A percentile compares a stretch with the other conserved stretches of the same genome.
Evolutionary conservation across 768 basidiomycete genomes (phyloP).

Genomic region (Mycena alexandri): DNA sequence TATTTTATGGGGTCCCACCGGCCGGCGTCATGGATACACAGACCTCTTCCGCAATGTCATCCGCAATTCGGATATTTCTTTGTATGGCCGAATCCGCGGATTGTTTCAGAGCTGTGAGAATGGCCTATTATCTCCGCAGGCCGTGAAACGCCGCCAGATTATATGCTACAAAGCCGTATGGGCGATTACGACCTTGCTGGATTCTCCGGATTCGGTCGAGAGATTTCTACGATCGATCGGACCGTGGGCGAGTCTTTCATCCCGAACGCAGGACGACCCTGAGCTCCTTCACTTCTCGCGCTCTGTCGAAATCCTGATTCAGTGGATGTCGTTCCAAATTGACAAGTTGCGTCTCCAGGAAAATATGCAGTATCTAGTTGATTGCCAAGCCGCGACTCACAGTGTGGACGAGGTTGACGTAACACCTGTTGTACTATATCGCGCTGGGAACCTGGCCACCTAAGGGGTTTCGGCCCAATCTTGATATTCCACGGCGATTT

Average conservation of each 20-base stretch:
- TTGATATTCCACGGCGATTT: too few relatives aligned
- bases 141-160: too few relatives aligned
- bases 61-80: too few relatives aligned
- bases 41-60: too few relatives aligned
- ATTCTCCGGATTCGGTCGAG: background rate
- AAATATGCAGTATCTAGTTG: background rate
- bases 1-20: too few relatives aligned
- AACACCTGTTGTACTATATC: background rate
- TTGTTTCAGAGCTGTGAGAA: too few relatives aligned
- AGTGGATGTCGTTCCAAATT: background rate
- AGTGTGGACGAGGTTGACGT: background rate
- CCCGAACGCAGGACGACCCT: background rate
- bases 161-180: too few relatives aligned
- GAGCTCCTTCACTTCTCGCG: background rate
- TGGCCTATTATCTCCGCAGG: too few relatives aligned
- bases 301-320: background rate
- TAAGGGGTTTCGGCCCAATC: too few relatives aligned
- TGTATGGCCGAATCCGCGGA: too few relatives aligned
- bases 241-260: background rate
- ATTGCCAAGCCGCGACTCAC: background rate
- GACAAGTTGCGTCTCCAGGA: background rate
- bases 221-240: background rate
- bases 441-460: too few relatives aligned
- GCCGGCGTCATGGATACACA: too few relatives aligned
- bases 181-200: background rate